phyloP scores from a whole-genome alignment of 2,329 filamentous ascomycete genomes.

The Sclerotinia trifoliorum region DNA sequence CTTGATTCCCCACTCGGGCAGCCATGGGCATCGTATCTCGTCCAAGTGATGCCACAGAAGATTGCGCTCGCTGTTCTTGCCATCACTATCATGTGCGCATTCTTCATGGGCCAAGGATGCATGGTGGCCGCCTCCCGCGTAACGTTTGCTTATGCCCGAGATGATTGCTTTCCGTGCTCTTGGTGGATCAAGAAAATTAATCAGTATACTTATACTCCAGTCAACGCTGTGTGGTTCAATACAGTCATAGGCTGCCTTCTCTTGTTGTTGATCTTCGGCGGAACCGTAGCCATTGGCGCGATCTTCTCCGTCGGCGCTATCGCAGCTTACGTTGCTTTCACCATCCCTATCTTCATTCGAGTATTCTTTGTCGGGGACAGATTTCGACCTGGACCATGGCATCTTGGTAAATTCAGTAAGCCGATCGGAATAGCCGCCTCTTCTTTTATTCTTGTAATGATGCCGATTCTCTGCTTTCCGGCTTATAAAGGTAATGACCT shows the following conservation, averaged over 20 bases:
- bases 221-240: constrained; percentile 68
- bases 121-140: constrained; percentile 64
- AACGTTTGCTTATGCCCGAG: constrained; percentile 68
- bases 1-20: constrained; percentile 63
- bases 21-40: constrained; percentile 66
- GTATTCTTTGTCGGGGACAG: constrained; percentile 59
- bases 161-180: constrained; percentile 64
- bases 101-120: constrained; percentile 69
- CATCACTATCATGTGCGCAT: constrained; percentile 64
- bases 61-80: constrained; percentile 57
- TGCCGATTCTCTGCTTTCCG: constrained; percentile 64
- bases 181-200: constrained; percentile 60
- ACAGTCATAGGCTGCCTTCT: constrained; percentile 55
- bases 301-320: constrained; percentile 68
- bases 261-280: constrained; percentile 63
- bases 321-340: constrained; percentile 60
- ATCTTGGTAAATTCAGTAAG: constrained; percentile 58
- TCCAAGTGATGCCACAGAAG: constrained; percentile 60
- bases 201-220: constrained; percentile 57
- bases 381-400: constrained; percentile 65
- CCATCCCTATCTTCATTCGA: constrained; percentile 54
- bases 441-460: constrained; percentile 61
- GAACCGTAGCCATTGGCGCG: constrained; percentile 58
- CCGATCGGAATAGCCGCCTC: constrained; percentile 55
- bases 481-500: constrained; percentile 53